Conservation (phyloP, 768 basidiomycete genomes). For the Tricholoma sp. region DNA sequence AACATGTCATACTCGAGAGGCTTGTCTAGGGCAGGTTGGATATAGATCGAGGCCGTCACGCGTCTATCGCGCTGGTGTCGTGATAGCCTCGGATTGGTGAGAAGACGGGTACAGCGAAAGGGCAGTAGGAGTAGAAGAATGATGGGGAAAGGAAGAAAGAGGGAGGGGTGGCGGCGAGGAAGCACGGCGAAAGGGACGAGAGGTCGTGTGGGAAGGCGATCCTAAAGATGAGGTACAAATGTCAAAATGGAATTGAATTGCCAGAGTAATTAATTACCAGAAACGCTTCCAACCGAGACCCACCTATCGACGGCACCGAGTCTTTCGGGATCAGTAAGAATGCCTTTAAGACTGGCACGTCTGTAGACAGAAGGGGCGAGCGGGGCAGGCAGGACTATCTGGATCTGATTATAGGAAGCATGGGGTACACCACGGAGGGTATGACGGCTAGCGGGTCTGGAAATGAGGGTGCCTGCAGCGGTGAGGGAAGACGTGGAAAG, state of each 20-base stretch:
- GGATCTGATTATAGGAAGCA: slow-evolving; percentile 50
- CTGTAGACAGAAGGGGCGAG: slow-evolving; percentile 38
- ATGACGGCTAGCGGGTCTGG: slow-evolving; percentile 26
- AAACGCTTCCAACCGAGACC: slow-evolving; percentile 19
- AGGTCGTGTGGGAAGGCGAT: neutral
- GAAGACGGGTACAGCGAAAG: neutral
- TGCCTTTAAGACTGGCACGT: slow-evolving; percentile 4
- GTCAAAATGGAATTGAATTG: neutral
- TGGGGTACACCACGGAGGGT: slow-evolving; percentile 58
- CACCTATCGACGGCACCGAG: slow-evolving; percentile 32
- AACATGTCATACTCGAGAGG: neutral
- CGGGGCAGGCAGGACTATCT: slow-evolving; percentile 66
- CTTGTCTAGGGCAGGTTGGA: neutral
- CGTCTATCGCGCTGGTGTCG: neutral
- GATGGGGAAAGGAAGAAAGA: neutral
- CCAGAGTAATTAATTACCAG: neutral
- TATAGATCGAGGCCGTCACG: neutral
- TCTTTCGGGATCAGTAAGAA: slow-evolving; percentile 13
- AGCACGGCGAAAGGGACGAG: neutral
- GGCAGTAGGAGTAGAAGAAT: neutral
- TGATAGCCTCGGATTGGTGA: neutral
- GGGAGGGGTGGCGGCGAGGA: neutral
- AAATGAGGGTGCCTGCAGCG: slow-evolving; percentile 9
- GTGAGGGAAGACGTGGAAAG: slow-evolving; percentile 25
- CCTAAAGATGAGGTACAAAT: neutral